Conservation (phyloP, 1,284 basidiomycete genomes). For the Pseudozyma sp. region DNA sequence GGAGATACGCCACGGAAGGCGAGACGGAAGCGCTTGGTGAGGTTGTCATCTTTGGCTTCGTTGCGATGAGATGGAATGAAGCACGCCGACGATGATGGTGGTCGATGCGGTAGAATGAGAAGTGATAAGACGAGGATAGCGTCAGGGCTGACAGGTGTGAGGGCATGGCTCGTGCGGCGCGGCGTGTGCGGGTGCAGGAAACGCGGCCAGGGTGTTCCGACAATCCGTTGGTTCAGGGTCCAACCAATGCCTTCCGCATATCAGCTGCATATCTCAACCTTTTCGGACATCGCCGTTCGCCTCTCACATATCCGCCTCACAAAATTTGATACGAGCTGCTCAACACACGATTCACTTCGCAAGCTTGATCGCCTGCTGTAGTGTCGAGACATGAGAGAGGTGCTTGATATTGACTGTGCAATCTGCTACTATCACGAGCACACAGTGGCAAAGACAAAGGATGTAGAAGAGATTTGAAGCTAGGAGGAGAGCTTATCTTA, state of each 20-base stretch:
- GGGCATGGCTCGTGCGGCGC: conserved; percentile 28
- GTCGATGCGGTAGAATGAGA: background rate
- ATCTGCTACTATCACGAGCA: too few species aligned
- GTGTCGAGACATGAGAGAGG: too few species aligned
- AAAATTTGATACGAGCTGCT: too few species aligned
- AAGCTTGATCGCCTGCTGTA: too few species aligned
- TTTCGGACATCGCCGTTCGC: too few species aligned
- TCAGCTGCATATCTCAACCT: too few species aligned
- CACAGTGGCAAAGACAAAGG: too few species aligned
- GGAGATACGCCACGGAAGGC: conserved; percentile 73
- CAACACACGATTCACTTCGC: too few species aligned
- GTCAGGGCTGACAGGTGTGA: background rate
- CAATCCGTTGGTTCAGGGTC: conserved; percentile 35
- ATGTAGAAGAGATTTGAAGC: too few species aligned
- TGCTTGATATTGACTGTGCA: too few species aligned
- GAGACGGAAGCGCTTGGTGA: conserved; percentile 10
- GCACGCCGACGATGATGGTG: background rate
- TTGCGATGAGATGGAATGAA: background rate
- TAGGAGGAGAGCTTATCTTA: too few species aligned
- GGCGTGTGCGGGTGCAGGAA: background rate
- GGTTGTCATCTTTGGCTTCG: background rate
- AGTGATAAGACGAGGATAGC: background rate
- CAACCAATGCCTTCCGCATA: background rate
- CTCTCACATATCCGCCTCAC: too few species aligned
- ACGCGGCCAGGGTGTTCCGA: conserved; percentile 13